Evolutionary conservation across 148 eudicot species (phyloP), one percentile per base, ranked within the genome.

Genomic region (Fagopyrum homotropicum): DNA sequence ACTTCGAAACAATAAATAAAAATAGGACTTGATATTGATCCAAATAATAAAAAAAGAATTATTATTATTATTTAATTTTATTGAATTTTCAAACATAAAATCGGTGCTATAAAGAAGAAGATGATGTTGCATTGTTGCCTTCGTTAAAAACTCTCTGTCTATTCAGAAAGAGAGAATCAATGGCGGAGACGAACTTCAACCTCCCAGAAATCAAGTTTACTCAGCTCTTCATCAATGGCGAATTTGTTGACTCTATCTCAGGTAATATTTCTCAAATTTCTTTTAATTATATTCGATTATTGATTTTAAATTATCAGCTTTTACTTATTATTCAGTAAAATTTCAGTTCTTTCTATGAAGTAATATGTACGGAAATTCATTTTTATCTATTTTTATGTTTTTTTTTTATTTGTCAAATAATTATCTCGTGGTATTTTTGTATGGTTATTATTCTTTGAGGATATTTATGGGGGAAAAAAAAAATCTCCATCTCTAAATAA

Each of bases 151-250:
- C 69, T 63, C 45, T 63, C 64, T 9, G 9, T 54, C 64, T 56
- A 56, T 56, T 17, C 4, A 56, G 8, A 35, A 69, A 72, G 43
- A 9, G 43, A 29, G n/a, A 4, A 45, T 26, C 50, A 46, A 49
- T 72, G 71, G 71, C 71, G 46, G 75, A 72, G 60, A 73, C 29
- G 59, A 40, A 40, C 6, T 61, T 64, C 29, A 68, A 22, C 80
- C 83, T 88, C 45, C 98, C 97, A 43, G 80, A 88, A 16, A 82
- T 93, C 4, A 93, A 89, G 89, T 93, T 89, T 80, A 93, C 89
- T 0, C 88, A 91, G 86, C 89, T 93, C 55, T 93, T 93, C 84
- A 93, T 93, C 78, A 91, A 93, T 82, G 98, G 98, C 72, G 79
- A 89, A 1, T 91, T 89, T 56, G 85, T 89, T 17, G 97, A 93